phyloP scores from a whole-genome alignment of 306 rosid species.

The Lathyrus sativus region DNA sequence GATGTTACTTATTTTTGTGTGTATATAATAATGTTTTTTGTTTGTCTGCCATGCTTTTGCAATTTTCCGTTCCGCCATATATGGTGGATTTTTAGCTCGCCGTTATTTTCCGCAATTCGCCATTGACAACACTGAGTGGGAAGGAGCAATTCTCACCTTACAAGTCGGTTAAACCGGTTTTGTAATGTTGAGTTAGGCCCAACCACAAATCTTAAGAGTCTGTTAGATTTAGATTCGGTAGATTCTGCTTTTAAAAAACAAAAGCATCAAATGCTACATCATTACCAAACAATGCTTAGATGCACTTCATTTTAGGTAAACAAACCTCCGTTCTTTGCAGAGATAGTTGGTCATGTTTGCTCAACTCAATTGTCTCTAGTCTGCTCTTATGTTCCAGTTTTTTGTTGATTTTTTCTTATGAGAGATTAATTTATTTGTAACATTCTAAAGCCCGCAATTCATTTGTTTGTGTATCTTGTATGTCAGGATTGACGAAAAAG shows the following conservation, averaged over 20 bases:
- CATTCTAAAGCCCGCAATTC: not conserved
- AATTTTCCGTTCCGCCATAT: too few species aligned
- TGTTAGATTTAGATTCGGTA: not conserved
- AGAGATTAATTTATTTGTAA: slow-evolving; percentile 20
- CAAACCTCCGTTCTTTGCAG: not conserved
- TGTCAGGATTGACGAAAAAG: slow-evolving; percentile 77
- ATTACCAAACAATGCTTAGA: slow-evolving; percentile 5
- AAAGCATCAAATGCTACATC: not conserved
- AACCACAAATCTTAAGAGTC: too few species aligned
- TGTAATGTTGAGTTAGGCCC: too few species aligned
- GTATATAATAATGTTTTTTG: too few species aligned
- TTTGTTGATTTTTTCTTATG: not conserved
- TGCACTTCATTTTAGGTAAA: slow-evolving; percentile 7
- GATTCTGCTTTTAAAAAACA: slow-evolving; percentile 1
- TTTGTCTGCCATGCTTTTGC: too few species aligned
- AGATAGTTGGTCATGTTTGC: slow-evolving; percentile 11
- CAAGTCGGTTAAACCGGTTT: too few species aligned
- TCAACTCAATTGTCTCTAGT: slow-evolving; percentile 1
- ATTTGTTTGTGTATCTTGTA: slow-evolving; percentile 31
- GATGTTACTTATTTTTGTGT: too few species aligned
- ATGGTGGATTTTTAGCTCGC: too few species aligned
- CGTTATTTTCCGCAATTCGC: too few species aligned
- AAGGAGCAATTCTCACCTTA: too few species aligned
- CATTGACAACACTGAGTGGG: too few species aligned
- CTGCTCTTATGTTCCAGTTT: slow-evolving; percentile 4